phyloP scores from a whole-genome alignment of 176 grass and related monocot genomes.

The Zea mays region Zm-B73-REFERENCE-NAM-5.0 NC_050098.1:41004501-41005000 shows the following conservation, averaged over 20 bases:
- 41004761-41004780: conserved; percentile 82
- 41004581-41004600: conserved; percentile 67
- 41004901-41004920: neutral
- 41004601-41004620: conserved; percentile 80
- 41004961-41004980: neutral
- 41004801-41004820: neutral
- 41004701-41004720: conserved; percentile 60
- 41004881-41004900: neutral
- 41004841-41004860: neutral
- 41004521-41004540: conserved; percentile 63
- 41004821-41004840: neutral
- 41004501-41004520: neutral
- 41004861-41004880: neutral
- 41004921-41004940: neutral
- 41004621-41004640: conserved; percentile 8
- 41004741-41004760: conserved; percentile 82
- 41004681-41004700: conserved; percentile 50
- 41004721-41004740: conserved; percentile 79
- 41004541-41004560: conserved; percentile 72
- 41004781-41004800: conserved; percentile 9
- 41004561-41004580: conserved; percentile 58
- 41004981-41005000: no score
- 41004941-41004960: neutral
- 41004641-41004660: conserved; percentile 4
- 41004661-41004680: neutral